These are phyloP conservation scores for Ramaria rubella DNA, from an alignment of 768 basidiomycete species.

Conservation along the genomic window DNA sequence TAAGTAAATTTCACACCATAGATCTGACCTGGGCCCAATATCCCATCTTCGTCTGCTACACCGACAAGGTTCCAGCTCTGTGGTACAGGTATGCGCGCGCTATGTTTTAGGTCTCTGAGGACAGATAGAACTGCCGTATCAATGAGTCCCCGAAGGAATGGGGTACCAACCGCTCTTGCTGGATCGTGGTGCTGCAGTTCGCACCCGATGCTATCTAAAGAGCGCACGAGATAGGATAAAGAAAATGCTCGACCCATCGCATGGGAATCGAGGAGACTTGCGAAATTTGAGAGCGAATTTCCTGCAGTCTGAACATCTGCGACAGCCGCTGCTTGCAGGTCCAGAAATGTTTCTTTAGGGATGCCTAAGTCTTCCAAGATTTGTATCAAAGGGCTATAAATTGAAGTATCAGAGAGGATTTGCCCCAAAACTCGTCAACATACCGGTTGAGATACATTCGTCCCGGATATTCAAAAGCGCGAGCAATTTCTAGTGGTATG, in stretches of 20 bases:
- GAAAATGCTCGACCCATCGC: constrained; percentile 40
- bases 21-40: constrained; percentile 50
- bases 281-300: constrained; percentile 45
- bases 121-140: constrained; percentile 57
- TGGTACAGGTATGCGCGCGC: constrained; percentile 66
- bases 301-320: constrained; percentile 52
- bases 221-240: constrained; percentile 42
- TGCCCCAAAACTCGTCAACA: constrained; percentile 9
- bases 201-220: constrained; percentile 41
- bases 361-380: constrained; percentile 73
- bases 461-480: constrained; percentile 53
- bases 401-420: not conserved
- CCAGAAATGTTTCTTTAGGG: constrained; percentile 45
- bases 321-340: constrained; percentile 56
- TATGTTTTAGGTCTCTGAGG: constrained; percentile 67
- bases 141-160: constrained; percentile 54
- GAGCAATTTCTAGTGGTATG: constrained; percentile 70
- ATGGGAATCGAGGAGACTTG: constrained; percentile 43
- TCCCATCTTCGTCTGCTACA: constrained; percentile 73
- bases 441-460: constrained; percentile 69
- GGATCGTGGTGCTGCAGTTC: constrained; percentile 33
- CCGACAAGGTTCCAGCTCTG: constrained; percentile 68
- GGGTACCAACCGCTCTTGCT: constrained; percentile 1
- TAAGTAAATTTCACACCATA: constrained; percentile 43
- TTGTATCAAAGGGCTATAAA: constrained; percentile 61